Conservation (phyloP, 306 rosid genomes). For the Pueraria montana region DNA sequence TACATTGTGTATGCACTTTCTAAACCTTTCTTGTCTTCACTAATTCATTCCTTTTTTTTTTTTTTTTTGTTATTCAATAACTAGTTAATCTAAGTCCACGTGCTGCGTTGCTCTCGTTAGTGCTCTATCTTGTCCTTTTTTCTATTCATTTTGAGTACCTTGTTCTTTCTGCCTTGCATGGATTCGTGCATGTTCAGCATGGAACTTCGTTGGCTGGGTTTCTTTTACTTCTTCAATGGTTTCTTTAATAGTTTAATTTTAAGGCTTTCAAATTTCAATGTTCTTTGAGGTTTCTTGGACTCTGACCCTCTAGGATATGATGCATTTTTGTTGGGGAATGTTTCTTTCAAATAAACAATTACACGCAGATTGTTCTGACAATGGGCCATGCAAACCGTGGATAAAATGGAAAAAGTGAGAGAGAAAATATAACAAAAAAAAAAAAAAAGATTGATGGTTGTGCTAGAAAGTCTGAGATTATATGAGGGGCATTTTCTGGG, state of each 20-base stretch:
- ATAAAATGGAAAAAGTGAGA: not conserved
- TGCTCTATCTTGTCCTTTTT: not conserved
- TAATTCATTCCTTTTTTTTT: not conserved
- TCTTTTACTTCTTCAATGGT: not conserved
- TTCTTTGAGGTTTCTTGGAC: not conserved
- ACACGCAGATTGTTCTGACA: not conserved
- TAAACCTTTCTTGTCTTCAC: not conserved
- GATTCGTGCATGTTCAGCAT: too few species aligned
- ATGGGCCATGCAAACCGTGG: not conserved
- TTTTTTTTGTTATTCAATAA: not conserved
- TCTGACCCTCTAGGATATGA: not conserved
- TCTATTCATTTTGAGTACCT: not conserved
- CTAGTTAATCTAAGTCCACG: not conserved
- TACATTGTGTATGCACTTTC: constrained; percentile 68
- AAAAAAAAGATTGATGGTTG: not conserved
- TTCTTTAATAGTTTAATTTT: not conserved
- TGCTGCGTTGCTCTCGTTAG: not conserved
- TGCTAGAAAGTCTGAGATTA: not conserved
- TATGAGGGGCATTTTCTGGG: not conserved
- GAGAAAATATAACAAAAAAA: not conserved
- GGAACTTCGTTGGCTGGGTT: not conserved
- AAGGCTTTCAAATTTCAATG: not conserved
- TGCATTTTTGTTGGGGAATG: not conserved
- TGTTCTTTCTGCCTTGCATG: not conserved
- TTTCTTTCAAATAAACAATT: not conserved